A percentile compares a stretch with the other conserved stretches of the same genome.
phyloP scores from a whole-genome alignment of 495 filamentous ascomycete genomes.

The Penicillium roqueforti region DNA sequence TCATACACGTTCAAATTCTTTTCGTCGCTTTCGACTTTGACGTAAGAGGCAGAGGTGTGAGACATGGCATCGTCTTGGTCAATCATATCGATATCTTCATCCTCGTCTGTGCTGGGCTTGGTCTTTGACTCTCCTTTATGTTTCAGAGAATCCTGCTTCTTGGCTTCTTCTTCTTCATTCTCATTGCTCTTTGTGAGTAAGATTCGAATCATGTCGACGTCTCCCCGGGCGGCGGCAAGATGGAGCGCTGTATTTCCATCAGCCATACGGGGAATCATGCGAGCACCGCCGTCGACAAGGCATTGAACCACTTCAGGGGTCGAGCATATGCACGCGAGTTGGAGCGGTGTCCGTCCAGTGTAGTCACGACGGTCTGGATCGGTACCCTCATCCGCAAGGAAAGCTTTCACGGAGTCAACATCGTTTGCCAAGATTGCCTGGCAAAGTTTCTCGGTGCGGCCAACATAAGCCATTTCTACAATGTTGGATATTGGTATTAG shows the following conservation, averaged over 20 bases:
- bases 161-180: conserved; percentile 64
- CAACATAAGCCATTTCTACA: conserved; percentile 66
- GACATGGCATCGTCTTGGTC: conserved; percentile 22
- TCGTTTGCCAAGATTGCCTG: conserved; percentile 72
- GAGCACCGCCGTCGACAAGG: conserved; percentile 68
- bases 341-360: conserved; percentile 75
- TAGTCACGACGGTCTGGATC: conserved; percentile 66
- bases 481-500: conserved; percentile 2
- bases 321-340: conserved; percentile 65
- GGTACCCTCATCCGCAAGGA: conserved; percentile 56
- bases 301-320: conserved; percentile 64
- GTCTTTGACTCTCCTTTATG: conserved; percentile 20
- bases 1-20: conserved; percentile 27
- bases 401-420: conserved; percentile 60
- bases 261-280: conserved; percentile 64
- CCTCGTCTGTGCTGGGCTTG: background rate
- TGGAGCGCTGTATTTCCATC: conserved; percentile 79
- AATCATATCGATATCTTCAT: conserved; percentile 11
- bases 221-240: conserved; percentile 65
- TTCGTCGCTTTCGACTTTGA: conserved; percentile 52
- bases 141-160: conserved; percentile 50
- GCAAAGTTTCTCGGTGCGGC: conserved; percentile 65
- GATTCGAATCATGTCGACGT: conserved; percentile 62
- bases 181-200: conserved; percentile 63
- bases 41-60: conserved; percentile 56